phyloP scores from a whole-genome alignment of 768 basidiomycete genomes.

The Mycena kentingensis region DNA sequence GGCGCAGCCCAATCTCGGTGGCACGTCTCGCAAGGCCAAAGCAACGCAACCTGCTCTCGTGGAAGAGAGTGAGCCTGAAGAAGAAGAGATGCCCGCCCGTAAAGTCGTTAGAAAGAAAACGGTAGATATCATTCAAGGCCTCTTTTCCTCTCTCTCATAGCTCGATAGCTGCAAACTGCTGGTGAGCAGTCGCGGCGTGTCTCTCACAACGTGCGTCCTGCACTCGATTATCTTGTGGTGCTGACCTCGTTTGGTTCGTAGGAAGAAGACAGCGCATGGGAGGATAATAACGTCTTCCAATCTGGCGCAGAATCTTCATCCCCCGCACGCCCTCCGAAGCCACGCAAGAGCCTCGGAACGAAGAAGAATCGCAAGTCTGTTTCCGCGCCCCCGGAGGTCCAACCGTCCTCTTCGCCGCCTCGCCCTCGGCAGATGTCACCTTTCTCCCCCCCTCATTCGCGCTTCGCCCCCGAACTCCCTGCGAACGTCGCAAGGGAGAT shows the following conservation, averaged over 20 bases:
- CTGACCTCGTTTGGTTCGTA: conserved; percentile 7
- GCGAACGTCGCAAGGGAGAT: conserved; percentile 33
- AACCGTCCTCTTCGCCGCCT: conserved; percentile 45
- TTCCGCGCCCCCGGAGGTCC: conserved; percentile 67
- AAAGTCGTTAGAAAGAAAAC: conserved; percentile 66
- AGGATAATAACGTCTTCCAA: conserved; percentile 89
- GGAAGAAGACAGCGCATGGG: conserved; percentile 80
- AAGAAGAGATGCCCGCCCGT: conserved; percentile 56
- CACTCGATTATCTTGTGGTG: conserved; percentile 1
- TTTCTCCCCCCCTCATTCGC: conserved; percentile 54
- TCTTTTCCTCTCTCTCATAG: conserved; percentile 4
- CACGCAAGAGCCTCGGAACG: conserved; percentile 40
- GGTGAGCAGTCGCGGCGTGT: conserved; percentile 56
- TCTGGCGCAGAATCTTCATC: conserved; percentile 90
- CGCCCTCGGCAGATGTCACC: conserved; percentile 28
- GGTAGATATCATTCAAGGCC: conserved; percentile 36
- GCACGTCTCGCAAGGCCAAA: conserved; percentile 41
- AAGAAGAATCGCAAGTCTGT: conserved; percentile 68
- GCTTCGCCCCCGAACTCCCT: conserved; percentile 58
- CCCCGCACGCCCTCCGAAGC: conserved; percentile 58
- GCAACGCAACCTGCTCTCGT: conserved; percentile 47
- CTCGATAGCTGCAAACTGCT: conserved; percentile 47
- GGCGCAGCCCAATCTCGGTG: conserved; percentile 69
- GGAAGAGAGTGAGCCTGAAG: conserved; percentile 81
- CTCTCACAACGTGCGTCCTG: conserved; percentile 40